Base-by-base conservation (phyloP, 73 alveolate genomes). In the Halteria grandinella region DNA sequence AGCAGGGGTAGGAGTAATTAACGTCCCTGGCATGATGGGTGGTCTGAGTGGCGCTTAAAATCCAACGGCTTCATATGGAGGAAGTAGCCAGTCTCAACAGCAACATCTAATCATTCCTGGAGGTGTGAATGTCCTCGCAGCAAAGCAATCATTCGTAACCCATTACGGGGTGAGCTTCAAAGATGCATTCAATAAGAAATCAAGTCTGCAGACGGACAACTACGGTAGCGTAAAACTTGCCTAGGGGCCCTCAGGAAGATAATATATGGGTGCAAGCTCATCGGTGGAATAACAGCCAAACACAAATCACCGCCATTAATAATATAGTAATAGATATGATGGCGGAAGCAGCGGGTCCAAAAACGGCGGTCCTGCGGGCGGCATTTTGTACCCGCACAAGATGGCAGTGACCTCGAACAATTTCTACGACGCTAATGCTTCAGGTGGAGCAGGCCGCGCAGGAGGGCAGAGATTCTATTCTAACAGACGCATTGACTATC, bases 341-440 rank as follows among this genome's bases (percentile, higher is more conserved):
- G 31, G 3, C 3, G n/a, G 50, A 14, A 11, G 10, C 50, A 39
- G 25, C 74, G 14, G 27, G n/a, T n/a, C n/a, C n/a, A n/a, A n/a
- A n/a, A n/a, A n/a, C n/a, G n/a, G n/a, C n/a, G n/a, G n/a, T n/a
- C n/a, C n/a, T n/a, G n/a, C n/a, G n/a, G n/a, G n/a, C n/a, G n/a
- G n/a, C n/a, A n/a, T n/a, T n/a, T n/a, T 31, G 45, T 51, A 54
- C 40, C 23, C 47, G 77, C 55, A 62, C 21, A 62, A 62, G 45
- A 36, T 62, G 27, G 77, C 77, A 17, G 77, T 62, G 21, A 62
- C 77, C 41, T 62, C 77, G 23, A 62, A 39, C 43, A 62, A 62
- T 24, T 62, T 62, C 45, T 62, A 62, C 47, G 47, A 7, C 47
- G 47, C 47, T 36, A 11, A 11, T 11, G 5, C 47, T 5, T 5